These are phyloP conservation scores for Talaromyces liani DNA, from an alignment of 495 filamentous ascomycete species.

Conservation along the genomic window DNA sequence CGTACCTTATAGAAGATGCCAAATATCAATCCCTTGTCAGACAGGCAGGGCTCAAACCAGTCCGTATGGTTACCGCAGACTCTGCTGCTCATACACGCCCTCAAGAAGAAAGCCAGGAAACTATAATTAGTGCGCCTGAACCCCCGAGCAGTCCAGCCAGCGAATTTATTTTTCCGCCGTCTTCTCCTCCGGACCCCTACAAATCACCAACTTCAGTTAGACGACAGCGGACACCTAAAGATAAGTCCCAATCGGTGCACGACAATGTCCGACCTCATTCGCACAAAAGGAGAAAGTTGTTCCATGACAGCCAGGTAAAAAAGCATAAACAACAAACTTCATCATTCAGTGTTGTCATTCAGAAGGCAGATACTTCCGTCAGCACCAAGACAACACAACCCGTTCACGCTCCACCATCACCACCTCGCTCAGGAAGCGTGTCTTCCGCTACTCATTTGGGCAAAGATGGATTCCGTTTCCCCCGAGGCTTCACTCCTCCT, in stretches of 20 bases:
- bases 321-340: slow-evolving; percentile 8
- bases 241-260: neutral
- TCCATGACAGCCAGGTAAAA: slow-evolving; percentile 15
- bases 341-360: slow-evolving; percentile 20
- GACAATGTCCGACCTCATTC: slow-evolving; percentile 9
- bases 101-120: slow-evolving; percentile 46
- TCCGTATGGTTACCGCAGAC: slow-evolving; percentile 37
- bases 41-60: slow-evolving; percentile 54
- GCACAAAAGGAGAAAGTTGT: slow-evolving; percentile 28
- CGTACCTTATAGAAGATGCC: slow-evolving; percentile 62
- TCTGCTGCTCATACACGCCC: slow-evolving; percentile 24
- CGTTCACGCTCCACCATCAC: slow-evolving; percentile 32
- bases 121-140: slow-evolving; percentile 19
- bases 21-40: slow-evolving; percentile 55
- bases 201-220: neutral
- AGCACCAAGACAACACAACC: slow-evolving; percentile 11
- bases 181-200: slow-evolving; percentile 15
- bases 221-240: neutral
- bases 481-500: slow-evolving; percentile 30
- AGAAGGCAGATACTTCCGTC: slow-evolving; percentile 12
- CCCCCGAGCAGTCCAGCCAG: slow-evolving; percentile 24
- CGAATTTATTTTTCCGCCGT: slow-evolving; percentile 13
- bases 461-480: slow-evolving; percentile 30
- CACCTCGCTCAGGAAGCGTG: slow-evolving; percentile 29
- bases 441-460: slow-evolving; percentile 18